A percentile compares a stretch with the other conserved stretches of the same genome.
phyloP scores from a whole-genome alignment of 2,329 filamentous ascomycete genomes.

The Aurifilum marmelostoma region DNA sequence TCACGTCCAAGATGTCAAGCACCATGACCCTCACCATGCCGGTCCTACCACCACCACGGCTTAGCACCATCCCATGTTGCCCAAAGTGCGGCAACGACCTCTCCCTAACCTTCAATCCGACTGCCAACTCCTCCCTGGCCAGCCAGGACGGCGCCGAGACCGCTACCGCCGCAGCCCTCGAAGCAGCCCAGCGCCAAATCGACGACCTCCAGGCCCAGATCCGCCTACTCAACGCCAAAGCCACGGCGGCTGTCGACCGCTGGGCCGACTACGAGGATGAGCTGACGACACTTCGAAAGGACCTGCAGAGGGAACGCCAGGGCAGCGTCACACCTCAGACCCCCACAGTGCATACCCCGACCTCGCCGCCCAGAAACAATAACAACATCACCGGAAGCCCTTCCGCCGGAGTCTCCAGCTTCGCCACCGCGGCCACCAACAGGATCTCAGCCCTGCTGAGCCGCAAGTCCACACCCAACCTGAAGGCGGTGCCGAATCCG shows the following conservation, averaged over 20 bases:
- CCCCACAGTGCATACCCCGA: constrained; percentile 20
- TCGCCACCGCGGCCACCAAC: constrained; percentile 38
- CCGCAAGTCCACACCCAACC: constrained; percentile 36
- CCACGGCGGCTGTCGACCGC: constrained; percentile 64
- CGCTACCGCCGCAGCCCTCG: constrained; percentile 48
- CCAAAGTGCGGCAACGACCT: constrained; percentile 54
- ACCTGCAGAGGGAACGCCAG: constrained; percentile 35
- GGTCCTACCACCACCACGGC: constrained; percentile 32
- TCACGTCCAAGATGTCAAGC: constrained; percentile 32
- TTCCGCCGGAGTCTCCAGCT: constrained; percentile 34
- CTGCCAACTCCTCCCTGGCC: constrained; percentile 43
- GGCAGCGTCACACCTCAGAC: constrained; percentile 31
- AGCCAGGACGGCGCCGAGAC: constrained; percentile 33
- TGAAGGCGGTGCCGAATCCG: constrained; percentile 37
- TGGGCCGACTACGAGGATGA: constrained; percentile 84
- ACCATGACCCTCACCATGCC: constrained; percentile 43
- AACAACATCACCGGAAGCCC: constrained; percentile 21
- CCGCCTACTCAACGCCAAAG: constrained; percentile 70
- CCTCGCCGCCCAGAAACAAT: constrained; percentile 15
- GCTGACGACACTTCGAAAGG: constrained; percentile 59
- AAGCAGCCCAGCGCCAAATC: constrained; percentile 62
- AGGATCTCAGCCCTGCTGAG: constrained; percentile 38
- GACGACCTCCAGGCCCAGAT: constrained; percentile 73
- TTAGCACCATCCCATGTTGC: constrained; percentile 45
- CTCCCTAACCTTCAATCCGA: constrained; percentile 37